Evolutionary conservation across 495 filamentous ascomycete species (phyloP).

Genomic region (Viridothelium virens): DNA sequence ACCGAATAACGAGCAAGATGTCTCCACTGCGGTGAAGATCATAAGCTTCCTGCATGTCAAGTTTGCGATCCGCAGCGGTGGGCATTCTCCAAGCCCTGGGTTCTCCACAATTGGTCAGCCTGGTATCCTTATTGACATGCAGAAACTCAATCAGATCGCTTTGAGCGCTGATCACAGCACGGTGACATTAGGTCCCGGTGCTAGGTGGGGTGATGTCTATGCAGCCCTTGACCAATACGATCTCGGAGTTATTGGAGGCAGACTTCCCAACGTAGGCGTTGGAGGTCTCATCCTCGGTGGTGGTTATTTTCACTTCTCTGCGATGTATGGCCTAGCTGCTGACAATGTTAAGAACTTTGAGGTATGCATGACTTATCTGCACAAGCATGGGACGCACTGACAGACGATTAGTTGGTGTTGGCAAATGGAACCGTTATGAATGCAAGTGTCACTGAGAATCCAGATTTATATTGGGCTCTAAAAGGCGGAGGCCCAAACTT

Average conservation of each 20-base stretch:
- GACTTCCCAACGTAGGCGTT: conserved; percentile 24
- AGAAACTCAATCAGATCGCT: conserved; percentile 39
- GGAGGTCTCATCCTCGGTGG: conserved; percentile 27
- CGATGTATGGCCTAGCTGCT: conserved; percentile 11
- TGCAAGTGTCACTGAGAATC: conserved; percentile 27
- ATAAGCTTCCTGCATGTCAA: neutral
- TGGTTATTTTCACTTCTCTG: conserved; percentile 16
- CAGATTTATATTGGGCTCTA: conserved; percentile 33
- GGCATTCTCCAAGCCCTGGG: neutral
- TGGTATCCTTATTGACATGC: conserved; percentile 39
- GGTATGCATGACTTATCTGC: neutral
- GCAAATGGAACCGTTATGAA: conserved; percentile 29
- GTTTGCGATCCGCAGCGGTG: neutral
- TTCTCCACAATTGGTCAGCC: neutral
- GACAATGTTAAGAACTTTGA: conserved; percentile 34
- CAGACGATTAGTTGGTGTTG: conserved; percentile 25
- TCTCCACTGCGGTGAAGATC: neutral
- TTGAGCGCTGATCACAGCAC: conserved; percentile 36
- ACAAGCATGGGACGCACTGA: conserved; percentile 13
- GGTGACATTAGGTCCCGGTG: conserved; percentile 21
- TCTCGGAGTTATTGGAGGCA: conserved; percentile 22
- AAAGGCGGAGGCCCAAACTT: conserved; percentile 38
- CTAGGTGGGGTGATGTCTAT: conserved; percentile 25
- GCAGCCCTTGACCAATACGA: conserved; percentile 14
- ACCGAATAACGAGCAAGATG: neutral